phyloP scores from a whole-genome alignment of 768 basidiomycete species.

The Auricularia auricula-judae region DNA sequence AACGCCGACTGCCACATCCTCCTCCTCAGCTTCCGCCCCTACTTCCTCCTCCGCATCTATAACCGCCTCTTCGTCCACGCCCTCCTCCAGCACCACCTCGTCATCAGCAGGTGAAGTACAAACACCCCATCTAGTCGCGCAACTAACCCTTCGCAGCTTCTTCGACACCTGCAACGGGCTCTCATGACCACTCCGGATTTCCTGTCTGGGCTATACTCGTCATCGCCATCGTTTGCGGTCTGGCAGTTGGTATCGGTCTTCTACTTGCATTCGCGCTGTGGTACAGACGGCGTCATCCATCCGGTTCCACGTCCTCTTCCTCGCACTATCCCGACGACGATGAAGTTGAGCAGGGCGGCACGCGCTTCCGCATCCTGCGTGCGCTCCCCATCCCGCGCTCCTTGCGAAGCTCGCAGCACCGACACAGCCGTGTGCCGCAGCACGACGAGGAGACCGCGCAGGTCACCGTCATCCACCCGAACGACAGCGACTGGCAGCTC shows the following conservation, averaged over 20 bases:
- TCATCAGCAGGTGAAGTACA: not conserved
- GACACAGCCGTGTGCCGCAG: not conserved
- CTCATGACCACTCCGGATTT: not conserved
- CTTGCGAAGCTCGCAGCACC: not conserved
- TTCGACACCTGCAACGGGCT: not conserved
- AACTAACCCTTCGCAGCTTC: not conserved
- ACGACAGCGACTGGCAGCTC: not conserved
- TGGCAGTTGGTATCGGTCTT: not conserved
- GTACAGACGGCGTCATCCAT: not conserved
- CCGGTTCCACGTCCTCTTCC: not conserved
- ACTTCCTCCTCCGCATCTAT: not conserved
- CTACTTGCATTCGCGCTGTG: not conserved
- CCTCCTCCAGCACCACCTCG: not conserved
- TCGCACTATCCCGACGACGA: not conserved
- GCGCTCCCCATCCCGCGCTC: not conserved
- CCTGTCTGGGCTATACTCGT: not conserved
- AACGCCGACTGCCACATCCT: constrained; percentile 11
- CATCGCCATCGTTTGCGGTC: not conserved
- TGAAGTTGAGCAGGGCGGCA: not conserved
- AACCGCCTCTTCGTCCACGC: not conserved
- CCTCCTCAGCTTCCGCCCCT: constrained; percentile 11
- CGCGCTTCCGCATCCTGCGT: not conserved
- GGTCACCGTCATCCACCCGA: not conserved
- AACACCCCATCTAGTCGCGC: not conserved
- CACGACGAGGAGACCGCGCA: not conserved